Conservation (phyloP, 2,329 filamentous ascomycete genomes). For the Pyricularia sp. region DNA sequence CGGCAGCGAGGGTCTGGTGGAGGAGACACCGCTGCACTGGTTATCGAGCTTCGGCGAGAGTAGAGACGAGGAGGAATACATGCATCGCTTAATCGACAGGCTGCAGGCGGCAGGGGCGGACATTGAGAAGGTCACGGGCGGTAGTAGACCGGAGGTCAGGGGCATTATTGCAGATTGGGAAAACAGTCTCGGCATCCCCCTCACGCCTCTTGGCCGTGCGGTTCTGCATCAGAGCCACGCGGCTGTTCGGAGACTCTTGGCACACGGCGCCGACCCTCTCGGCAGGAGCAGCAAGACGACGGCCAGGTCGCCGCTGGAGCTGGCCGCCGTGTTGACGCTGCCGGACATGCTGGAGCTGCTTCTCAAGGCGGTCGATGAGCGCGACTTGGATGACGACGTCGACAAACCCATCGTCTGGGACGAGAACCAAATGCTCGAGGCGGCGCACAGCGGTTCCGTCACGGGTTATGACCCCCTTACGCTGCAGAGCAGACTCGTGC, state of each 20-base stretch:
- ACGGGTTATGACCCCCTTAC: conserved; percentile 8
- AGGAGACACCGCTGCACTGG: conserved; percentile 10
- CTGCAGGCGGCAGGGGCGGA: conserved; percentile 8
- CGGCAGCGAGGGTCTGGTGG: conserved; percentile 3
- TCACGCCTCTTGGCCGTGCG: conserved; percentile 9
- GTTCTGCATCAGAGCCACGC: conserved; percentile 8
- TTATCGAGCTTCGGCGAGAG: conserved; percentile 5
- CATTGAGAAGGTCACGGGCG: conserved; percentile 7
- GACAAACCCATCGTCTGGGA: conserved; percentile 2
- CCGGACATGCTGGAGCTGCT: conserved; percentile 11
- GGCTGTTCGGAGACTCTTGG: conserved; percentile 8
- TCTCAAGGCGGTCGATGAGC: conserved; percentile 3
- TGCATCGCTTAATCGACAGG: conserved; percentile 6
- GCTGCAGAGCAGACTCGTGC: conserved; percentile 9
- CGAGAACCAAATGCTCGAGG: conserved; percentile 9
- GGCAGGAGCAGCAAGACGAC: neutral
- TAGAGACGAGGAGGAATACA: conserved; percentile 4
- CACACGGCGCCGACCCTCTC: conserved; percentile 7
- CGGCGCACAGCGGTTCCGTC: conserved; percentile 4
- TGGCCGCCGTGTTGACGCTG: conserved; percentile 10
- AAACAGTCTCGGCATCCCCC: conserved; percentile 5
- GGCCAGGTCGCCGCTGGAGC: conserved; percentile 7
- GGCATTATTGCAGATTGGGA: conserved; percentile 10
- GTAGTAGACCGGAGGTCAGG: conserved; percentile 4
- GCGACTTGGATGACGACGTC: neutral